Evolutionary conservation across 2,329 filamentous ascomycete species (phyloP).

Genomic region (Lachnellula subtilissima): DNA sequence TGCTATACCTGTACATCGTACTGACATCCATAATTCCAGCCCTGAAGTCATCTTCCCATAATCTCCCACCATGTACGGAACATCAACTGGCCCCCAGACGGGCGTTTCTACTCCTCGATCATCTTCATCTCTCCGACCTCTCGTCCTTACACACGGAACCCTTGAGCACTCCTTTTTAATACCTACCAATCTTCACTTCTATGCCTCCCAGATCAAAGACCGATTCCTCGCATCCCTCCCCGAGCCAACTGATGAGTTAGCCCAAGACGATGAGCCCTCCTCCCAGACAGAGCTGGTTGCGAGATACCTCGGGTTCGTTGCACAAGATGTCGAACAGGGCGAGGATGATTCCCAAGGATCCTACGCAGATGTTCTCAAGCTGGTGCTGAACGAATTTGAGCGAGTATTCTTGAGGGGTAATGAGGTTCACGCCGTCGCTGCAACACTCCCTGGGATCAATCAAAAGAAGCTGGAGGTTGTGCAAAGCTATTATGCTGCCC

Average conservation of each 20-base stretch:
- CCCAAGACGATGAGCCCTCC: slow-evolving; percentile 98
- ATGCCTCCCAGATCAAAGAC: slow-evolving; percentile 90
- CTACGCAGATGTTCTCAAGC: slow-evolving; percentile 87
- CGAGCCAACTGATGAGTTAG: slow-evolving; percentile 89
- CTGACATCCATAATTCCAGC: neutral
- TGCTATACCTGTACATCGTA: neutral
- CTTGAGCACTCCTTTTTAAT: slow-evolving; percentile 96
- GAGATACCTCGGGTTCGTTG: slow-evolving; percentile 87
- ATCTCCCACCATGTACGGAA: slow-evolving; percentile 71
- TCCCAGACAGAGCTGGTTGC: slow-evolving; percentile 89
- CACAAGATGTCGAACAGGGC: slow-evolving; percentile 82
- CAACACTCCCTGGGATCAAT: slow-evolving; percentile 81
- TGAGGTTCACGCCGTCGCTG: slow-evolving; percentile 88
- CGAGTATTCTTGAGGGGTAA: slow-evolving; percentile 91
- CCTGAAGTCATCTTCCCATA: slow-evolving; percentile 6
- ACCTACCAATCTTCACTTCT: slow-evolving; percentile 92
- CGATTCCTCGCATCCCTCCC: slow-evolving; percentile 82
- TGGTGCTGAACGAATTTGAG: slow-evolving; percentile 94
- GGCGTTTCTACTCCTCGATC: slow-evolving; percentile 96
- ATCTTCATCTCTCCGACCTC: slow-evolving; percentile 83
- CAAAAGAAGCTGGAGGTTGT: slow-evolving; percentile 90
- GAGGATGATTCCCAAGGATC: slow-evolving; percentile 86
- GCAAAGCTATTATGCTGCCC: slow-evolving; percentile 84
- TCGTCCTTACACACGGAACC: slow-evolving; percentile 86
- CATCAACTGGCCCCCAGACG: slow-evolving; percentile 79